phyloP scores from a whole-genome alignment of 108 stramenopile species.

The Nannochloropsis gaditana region DNA sequence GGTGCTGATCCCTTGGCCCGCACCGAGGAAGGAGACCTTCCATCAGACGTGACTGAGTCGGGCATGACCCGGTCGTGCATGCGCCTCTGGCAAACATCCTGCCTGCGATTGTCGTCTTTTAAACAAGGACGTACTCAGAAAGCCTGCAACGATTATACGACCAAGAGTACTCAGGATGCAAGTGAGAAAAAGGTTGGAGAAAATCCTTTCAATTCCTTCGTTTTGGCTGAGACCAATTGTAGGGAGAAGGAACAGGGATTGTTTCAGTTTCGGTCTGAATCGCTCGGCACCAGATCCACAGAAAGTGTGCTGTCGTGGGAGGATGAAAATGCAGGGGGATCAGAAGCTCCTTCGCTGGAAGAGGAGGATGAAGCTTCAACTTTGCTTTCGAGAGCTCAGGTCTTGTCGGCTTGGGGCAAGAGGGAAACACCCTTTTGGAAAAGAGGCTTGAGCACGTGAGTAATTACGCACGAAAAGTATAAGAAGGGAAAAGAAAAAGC shows the following conservation, averaged over 20 bases:
- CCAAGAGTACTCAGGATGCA: too few relatives aligned
- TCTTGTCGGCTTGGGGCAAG: background rate
- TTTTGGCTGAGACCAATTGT: too few relatives aligned
- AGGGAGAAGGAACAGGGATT: too few relatives aligned
- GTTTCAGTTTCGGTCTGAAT: background rate
- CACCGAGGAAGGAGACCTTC: background rate
- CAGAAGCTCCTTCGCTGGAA: background rate
- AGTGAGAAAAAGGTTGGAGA: too few relatives aligned
- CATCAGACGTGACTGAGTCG: background rate
- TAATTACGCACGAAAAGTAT: too few relatives aligned
- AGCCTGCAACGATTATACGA: too few relatives aligned
- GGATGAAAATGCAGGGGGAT: background rate
- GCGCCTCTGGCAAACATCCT: background rate
- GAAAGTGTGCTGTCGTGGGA: background rate
- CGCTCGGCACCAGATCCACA: background rate
- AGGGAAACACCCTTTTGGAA: background rate
- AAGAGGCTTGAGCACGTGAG: background rate
- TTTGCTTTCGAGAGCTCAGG: background rate
- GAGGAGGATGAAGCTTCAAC: constrained; percentile 13
- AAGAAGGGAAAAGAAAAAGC: too few relatives aligned
- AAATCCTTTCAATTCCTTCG: too few relatives aligned
- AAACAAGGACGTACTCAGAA: too few relatives aligned
- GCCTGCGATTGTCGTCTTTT: background rate
- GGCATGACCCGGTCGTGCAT: background rate
- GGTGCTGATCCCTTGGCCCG: background rate